Evolutionary conservation across 805 yeast species (phyloP).

Genomic region (Suhomyces canberraensis): DNA sequence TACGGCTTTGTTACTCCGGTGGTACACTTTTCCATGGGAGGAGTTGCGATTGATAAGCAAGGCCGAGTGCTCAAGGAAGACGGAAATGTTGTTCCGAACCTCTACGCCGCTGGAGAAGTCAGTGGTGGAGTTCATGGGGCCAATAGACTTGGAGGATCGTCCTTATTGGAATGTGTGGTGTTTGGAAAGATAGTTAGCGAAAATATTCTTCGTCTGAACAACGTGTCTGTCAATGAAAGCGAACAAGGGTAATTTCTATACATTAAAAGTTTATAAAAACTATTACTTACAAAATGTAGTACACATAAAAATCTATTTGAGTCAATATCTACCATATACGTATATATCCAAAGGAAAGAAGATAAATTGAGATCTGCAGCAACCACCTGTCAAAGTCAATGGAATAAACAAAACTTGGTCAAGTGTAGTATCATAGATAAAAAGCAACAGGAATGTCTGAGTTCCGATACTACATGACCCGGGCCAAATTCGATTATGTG

Average conservation of each 20-base stretch:
- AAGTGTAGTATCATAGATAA: no score
- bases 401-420: no score
- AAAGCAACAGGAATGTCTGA: no score
- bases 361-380: no score
- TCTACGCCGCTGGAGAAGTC: slow-evolving; percentile 65
- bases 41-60: slow-evolving; percentile 19
- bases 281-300: no score
- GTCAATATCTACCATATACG: no score
- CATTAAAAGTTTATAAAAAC: no score
- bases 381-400: no score
- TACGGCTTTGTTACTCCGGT: slow-evolving; percentile 54
- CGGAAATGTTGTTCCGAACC: slow-evolving; percentile 35
- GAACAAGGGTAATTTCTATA: neutral
- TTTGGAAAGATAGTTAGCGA: slow-evolving; percentile 45
- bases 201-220: neutral
- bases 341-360: no score
- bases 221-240: neutral
- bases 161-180: slow-evolving; percentile 58
- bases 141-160: slow-evolving; percentile 58
- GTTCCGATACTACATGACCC: no score
- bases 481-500: slow-evolving; percentile 1
- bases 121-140: slow-evolving; percentile 70
- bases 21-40: slow-evolving; percentile 28
- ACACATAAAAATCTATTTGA: no score
- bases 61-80: slow-evolving; percentile 20